Conservation (phyloP, 345 rosid species). For the Garcia nutans region DNA sequence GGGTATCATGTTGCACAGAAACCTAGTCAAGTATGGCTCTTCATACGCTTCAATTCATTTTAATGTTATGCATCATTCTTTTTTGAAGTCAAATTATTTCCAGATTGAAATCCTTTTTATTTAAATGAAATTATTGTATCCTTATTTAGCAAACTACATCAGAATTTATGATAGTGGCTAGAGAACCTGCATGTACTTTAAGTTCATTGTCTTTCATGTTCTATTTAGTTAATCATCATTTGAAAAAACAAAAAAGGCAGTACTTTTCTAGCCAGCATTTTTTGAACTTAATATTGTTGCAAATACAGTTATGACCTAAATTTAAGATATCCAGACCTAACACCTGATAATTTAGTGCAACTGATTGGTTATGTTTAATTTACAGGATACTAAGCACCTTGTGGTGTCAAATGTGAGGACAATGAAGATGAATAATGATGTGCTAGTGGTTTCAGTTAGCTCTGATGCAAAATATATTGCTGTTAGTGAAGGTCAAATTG, state of each 20-base stretch:
- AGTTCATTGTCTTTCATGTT: neutral
- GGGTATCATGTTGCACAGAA: slow-evolving; percentile 67
- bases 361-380: slow-evolving; percentile 27
- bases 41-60: neutral
- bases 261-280: neutral
- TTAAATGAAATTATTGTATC: neutral
- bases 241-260: neutral
- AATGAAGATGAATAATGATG: slow-evolving; percentile 95
- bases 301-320: neutral
- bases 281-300: neutral
- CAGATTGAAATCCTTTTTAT: neutral
- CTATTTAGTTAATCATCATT: no score
- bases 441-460: slow-evolving; percentile 76
- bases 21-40: slow-evolving; percentile 53
- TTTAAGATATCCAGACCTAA: neutral
- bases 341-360: neutral
- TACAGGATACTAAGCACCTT: slow-evolving; percentile 68
- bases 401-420: slow-evolving; percentile 63
- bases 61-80: neutral
- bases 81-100: neutral
- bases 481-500: slow-evolving; percentile 75
- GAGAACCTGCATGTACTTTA: neutral
- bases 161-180: neutral
- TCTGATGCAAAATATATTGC: slow-evolving; percentile 92
- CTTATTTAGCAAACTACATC: neutral